Conservation (phyloP, 371 early-diverging fungal species). For the Rhizopus microsporus region DNA sequence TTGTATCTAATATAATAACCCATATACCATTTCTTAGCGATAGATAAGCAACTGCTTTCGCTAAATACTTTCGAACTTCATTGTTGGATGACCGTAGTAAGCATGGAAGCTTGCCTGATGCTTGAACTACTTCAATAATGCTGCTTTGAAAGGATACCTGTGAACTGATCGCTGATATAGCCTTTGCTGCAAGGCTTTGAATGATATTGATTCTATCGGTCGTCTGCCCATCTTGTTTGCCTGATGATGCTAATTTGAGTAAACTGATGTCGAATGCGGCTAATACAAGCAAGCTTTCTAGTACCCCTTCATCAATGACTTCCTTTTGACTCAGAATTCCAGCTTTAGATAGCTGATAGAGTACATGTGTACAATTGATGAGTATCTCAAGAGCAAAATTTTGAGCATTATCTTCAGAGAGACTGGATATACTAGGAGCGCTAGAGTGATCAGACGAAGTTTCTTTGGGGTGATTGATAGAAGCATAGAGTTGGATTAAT, state of each 20-base stretch:
- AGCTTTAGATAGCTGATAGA: constrained; percentile 47
- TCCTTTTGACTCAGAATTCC: constrained; percentile 45
- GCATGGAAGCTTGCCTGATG: constrained; percentile 31
- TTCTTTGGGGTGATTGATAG: constrained; percentile 7
- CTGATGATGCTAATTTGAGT: constrained; percentile 1
- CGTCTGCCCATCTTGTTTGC: constrained; percentile 22
- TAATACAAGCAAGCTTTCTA: constrained; percentile 33
- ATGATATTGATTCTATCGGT: constrained; percentile 33
- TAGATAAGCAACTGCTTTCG: constrained; percentile 61
- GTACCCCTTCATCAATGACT: constrained; percentile 40
- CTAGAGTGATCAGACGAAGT: not conserved
- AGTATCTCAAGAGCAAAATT: constrained; percentile 37
- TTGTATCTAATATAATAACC: not conserved
- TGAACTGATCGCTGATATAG: constrained; percentile 49
- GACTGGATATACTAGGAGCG: not conserved
- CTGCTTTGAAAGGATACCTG: constrained; percentile 32
- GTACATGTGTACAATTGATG: constrained; percentile 45
- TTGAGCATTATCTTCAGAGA: constrained; percentile 4
- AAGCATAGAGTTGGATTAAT: constrained; percentile 34
- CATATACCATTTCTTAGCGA: constrained; percentile 57
- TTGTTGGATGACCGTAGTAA: constrained; percentile 36
- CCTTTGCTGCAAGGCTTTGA: constrained; percentile 46
- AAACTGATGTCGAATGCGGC: constrained; percentile 29
- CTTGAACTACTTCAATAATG: constrained; percentile 40
- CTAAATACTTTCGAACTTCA: constrained; percentile 56